Conservation (phyloP, 495 filamentous ascomycete species). For the Xanthoparmelia taractica region DNA sequence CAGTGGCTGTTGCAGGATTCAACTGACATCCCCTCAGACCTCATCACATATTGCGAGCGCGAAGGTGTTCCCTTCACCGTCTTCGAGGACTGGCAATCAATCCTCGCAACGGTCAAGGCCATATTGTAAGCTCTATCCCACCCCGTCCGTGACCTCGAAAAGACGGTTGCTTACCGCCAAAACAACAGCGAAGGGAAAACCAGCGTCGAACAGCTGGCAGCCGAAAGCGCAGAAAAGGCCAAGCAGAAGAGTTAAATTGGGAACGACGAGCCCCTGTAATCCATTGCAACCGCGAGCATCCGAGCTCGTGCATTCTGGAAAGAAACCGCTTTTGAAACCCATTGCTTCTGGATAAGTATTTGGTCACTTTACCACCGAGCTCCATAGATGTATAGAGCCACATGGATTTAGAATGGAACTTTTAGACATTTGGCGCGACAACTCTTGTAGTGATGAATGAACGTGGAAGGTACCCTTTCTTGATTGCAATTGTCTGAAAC, state of each 20-base stretch:
- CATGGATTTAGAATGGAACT: too few species aligned
- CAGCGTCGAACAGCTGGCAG: conserved; percentile 20
- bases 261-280: too few species aligned
- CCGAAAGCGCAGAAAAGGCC: conserved; percentile 21
- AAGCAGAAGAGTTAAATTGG: conserved; percentile 9
- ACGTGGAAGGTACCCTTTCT: too few species aligned
- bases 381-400: too few species aligned
- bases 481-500: too few species aligned
- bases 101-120: conserved; percentile 63
- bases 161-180: background rate
- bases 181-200: conserved; percentile 22
- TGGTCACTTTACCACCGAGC: too few species aligned
- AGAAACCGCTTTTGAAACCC: background rate
- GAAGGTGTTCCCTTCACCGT: conserved; percentile 72
- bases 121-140: conserved; percentile 37
- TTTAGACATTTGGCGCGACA: too few species aligned
- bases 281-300: background rate
- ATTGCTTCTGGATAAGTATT: background rate
- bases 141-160: background rate
- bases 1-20: background rate
- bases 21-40: conserved; percentile 44
- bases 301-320: background rate
- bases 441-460: too few species aligned
- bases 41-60: conserved; percentile 72
- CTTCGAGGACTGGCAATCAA: conserved; percentile 71